These are phyloP conservation scores for Pleurotus salmoneostramineus DNA, from an alignment of 768 basidiomycete species.

Conservation along the genomic window DNA sequence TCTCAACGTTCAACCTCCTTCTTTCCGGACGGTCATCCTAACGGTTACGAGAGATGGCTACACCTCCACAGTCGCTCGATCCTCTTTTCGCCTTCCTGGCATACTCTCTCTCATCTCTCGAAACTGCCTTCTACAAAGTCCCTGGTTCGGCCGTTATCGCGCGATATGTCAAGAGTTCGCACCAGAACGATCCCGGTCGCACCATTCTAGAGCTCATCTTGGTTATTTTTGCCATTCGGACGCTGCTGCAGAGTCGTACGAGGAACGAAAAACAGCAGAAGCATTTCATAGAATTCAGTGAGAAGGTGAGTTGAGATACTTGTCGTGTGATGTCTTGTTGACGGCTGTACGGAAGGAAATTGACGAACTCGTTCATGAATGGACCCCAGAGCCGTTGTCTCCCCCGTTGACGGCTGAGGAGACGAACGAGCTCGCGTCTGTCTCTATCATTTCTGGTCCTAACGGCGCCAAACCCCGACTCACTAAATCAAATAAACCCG, in stretches of 20 bases:
- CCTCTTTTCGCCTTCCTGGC: slow-evolving; percentile 65
- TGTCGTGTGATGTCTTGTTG: not conserved
- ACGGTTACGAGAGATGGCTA: not conserved
- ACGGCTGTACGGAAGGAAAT: slow-evolving; percentile 65
- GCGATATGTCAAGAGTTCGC: slow-evolving; percentile 91
- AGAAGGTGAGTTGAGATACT: slow-evolving; percentile 59
- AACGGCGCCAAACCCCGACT: slow-evolving; percentile 84
- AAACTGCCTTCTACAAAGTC: slow-evolving; percentile 67
- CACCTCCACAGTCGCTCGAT: slow-evolving; percentile 25
- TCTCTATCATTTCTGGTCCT: slow-evolving; percentile 77
- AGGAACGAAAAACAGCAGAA: slow-evolving; percentile 80
- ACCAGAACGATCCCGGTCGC: slow-evolving; percentile 93
- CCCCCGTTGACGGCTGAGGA: slow-evolving; percentile 58
- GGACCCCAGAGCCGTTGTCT: slow-evolving; percentile 82
- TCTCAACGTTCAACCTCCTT: not conserved
- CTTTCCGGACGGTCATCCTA: not conserved
- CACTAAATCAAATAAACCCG: slow-evolving; percentile 64
- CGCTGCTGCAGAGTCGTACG: slow-evolving; percentile 86
- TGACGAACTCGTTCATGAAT: slow-evolving; percentile 94
- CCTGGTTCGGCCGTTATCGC: slow-evolving; percentile 82
- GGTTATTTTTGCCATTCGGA: slow-evolving; percentile 82
- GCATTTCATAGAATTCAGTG: slow-evolving; percentile 87
- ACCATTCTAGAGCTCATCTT: slow-evolving; percentile 89
- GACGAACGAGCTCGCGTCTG: slow-evolving; percentile 61
- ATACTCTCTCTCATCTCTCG: slow-evolving; percentile 51